phyloP scores from a whole-genome alignment of 202 grass and related monocot species.

The Cymbopogon flexuosus region DNA sequence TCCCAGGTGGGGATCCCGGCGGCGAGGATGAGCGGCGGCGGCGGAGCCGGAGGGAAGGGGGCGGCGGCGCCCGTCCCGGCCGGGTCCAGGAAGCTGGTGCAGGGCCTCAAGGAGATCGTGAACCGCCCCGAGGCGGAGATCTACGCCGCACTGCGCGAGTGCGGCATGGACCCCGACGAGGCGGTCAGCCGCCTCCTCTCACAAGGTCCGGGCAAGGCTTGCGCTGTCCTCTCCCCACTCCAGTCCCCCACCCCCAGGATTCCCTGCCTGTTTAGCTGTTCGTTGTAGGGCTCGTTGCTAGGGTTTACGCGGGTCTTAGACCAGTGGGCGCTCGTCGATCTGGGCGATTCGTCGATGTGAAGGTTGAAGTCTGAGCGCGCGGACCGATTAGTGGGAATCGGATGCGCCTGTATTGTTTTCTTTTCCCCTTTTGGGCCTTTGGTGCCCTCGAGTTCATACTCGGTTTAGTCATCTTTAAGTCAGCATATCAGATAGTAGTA shows the following conservation, averaged over 20 bases:
- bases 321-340: constrained; percentile 18
- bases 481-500: neutral
- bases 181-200: constrained; percentile 88
- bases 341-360: constrained; percentile 13
- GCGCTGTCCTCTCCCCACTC: neutral
- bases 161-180: constrained; percentile 95
- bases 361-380: neutral
- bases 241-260: constrained; percentile 6
- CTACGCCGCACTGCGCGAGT: constrained; percentile 91
- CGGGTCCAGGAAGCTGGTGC: constrained; percentile 69
- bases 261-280: constrained; percentile 8
- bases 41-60: constrained; percentile 42
- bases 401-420: neutral
- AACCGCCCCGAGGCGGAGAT: constrained; percentile 95
- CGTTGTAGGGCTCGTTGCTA: neutral
- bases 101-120: constrained; percentile 98
- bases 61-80: constrained; percentile 58
- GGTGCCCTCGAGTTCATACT: neutral
- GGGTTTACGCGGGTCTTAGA: constrained; percentile 17
- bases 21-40: constrained; percentile 64
- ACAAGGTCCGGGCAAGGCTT: constrained; percentile 50
- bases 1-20: constrained; percentile 34
- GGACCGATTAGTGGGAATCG: constrained; percentile 18
- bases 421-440: neutral
- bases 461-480: neutral